Conservation (phyloP, 108 stramenopile species). For the Nitzschia putrida region DNA sequence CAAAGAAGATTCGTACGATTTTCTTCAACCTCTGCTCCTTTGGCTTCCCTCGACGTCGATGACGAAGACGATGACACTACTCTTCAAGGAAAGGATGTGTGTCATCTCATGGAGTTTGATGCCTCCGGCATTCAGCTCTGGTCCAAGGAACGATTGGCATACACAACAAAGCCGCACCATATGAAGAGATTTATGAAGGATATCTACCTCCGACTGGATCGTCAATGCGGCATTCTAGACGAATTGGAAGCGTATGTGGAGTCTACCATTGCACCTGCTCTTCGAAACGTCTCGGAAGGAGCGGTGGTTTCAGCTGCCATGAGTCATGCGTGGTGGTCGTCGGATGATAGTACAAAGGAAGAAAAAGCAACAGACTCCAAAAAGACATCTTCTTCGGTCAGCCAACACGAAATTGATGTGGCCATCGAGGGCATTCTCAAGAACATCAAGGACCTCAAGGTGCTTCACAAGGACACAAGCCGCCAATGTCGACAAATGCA, state of each 20-base stretch:
- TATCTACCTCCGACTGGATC: slow-evolving; percentile 10
- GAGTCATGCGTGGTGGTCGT: not conserved
- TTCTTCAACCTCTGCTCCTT: no score
- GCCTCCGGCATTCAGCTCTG: not conserved
- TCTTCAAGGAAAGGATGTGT: no score
- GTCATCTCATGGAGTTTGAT: no score
- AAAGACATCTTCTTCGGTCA: not conserved
- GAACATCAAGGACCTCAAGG: slow-evolving; percentile 3
- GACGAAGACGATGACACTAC: no score
- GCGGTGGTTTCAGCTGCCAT: not conserved
- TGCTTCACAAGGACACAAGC: slow-evolving; percentile 12
- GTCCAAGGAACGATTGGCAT: slow-evolving; percentile 9
- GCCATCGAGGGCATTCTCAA: slow-evolving; percentile 1
- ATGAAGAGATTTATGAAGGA: slow-evolving; percentile 10
- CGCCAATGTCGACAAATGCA: slow-evolving; percentile 4
- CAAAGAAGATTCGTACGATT: no score
- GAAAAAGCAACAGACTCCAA: not conserved
- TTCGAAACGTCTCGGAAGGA: not conserved
- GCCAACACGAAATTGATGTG: not conserved
- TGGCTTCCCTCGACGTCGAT: no score
- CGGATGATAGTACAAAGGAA: not conserved
- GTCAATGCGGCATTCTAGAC: slow-evolving; percentile 5
- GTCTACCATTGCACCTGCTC: not conserved
- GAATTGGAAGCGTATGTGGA: slow-evolving; percentile 3
- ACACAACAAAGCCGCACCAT: slow-evolving; percentile 1